phyloP scores from a whole-genome alignment of 2,329 filamentous ascomycete species.

The Monilinia vaccinii-corymbosi region DNA sequence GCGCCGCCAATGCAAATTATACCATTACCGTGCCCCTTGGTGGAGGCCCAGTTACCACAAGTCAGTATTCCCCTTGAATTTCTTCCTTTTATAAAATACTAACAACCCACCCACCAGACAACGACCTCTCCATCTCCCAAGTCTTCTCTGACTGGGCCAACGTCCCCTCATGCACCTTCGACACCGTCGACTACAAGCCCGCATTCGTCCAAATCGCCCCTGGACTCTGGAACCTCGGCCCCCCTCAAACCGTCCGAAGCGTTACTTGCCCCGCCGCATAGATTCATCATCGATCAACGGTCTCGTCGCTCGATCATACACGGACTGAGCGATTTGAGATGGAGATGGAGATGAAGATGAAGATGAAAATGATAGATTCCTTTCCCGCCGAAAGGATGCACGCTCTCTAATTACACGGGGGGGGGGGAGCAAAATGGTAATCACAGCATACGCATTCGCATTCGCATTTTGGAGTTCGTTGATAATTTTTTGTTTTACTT shows the following conservation, averaged over 20 bases:
- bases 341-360: too few species aligned
- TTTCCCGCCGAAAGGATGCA: too few species aligned
- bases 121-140: conserved; percentile 22
- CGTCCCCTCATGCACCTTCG: conserved; percentile 17
- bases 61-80: conserved; percentile 7
- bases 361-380: too few species aligned
- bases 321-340: too few species aligned
- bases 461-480: too few species aligned
- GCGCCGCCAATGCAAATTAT: conserved; percentile 22
- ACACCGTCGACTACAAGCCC: conserved; percentile 15
- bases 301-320: too few species aligned
- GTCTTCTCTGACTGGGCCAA: conserved; percentile 13
- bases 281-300: too few species aligned
- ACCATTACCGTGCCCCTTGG: conserved; percentile 19
- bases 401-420: too few species aligned
- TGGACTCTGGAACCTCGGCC: conserved; percentile 21
- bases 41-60: conserved; percentile 16
- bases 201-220: conserved; percentile 12
- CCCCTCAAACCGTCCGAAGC: conserved; percentile 21
- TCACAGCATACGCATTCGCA: too few species aligned
- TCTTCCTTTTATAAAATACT: background rate
- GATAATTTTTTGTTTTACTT: too few species aligned
- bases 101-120: conserved; percentile 11
- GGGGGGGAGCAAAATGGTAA: too few species aligned
- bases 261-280: conserved; percentile 16